phyloP scores from a whole-genome alignment of 441 rosid genomes.

The Brassica hybrid region DNA sequence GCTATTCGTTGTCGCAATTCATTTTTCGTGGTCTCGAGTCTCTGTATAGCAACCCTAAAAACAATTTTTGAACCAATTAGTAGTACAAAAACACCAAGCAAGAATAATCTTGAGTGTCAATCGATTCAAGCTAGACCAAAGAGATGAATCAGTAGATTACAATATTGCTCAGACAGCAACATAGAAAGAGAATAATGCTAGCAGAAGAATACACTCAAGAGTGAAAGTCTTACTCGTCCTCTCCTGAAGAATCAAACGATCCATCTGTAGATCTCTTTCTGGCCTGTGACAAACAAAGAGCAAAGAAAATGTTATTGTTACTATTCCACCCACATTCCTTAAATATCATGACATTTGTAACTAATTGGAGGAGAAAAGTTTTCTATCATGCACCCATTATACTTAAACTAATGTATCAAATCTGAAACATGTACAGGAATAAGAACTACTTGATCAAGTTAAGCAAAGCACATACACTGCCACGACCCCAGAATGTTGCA shows the following conservation, averaged over 20 bases:
- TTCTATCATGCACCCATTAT: slow-evolving; percentile 14
- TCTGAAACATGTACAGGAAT: slow-evolving; percentile 29
- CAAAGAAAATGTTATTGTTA: slow-evolving; percentile 3
- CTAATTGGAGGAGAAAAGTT: background rate
- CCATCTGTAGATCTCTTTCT: slow-evolving; percentile 86
- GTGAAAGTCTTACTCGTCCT: slow-evolving; percentile 88
- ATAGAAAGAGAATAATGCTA: slow-evolving; percentile 13
- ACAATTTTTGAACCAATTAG: slow-evolving; percentile 34
- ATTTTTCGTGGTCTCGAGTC: slow-evolving; percentile 93
- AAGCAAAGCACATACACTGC: slow-evolving; percentile 63
- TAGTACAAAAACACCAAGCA: slow-evolving; percentile 8
- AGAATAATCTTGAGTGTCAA: background rate
- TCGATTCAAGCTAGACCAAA: slow-evolving; percentile 25
- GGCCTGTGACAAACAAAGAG: slow-evolving; percentile 58
- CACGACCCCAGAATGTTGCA: slow-evolving; percentile 91
- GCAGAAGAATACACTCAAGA: slow-evolving; percentile 29
- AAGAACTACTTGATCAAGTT: slow-evolving; percentile 24
- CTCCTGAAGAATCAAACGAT: slow-evolving; percentile 95
- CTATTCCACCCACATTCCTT: slow-evolving; percentile 6
- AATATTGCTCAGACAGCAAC: slow-evolving; percentile 8
- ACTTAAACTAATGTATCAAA: slow-evolving; percentile 21
- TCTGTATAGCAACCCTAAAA: slow-evolving; percentile 92
- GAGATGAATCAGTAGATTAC: slow-evolving; percentile 10
- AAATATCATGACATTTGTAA: slow-evolving; percentile 7
- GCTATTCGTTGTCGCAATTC: slow-evolving; percentile 94